Percentiles rank a stretch among this genome's conserved stretches.
These are phyloP conservation scores for Eimeria praecox DNA, from an alignment of 169 alveolate genomes.

Conservation along the genomic window DNA sequence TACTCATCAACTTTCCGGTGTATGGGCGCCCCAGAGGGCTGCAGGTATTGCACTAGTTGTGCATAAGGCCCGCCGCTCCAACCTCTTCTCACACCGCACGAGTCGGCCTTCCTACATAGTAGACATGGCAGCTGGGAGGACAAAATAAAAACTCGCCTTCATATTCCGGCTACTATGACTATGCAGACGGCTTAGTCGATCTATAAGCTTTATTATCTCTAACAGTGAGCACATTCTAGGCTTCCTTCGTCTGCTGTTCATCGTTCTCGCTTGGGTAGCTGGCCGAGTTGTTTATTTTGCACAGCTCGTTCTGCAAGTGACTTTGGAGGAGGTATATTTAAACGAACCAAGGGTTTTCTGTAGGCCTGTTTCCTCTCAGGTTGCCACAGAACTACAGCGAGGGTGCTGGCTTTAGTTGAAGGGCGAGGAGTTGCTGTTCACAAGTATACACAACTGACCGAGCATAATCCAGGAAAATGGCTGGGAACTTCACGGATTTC, in stretches of 20 bases:
- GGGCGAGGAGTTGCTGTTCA: background rate
- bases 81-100: background rate
- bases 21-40: background rate
- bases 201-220: background rate
- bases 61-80: background rate
- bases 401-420: background rate
- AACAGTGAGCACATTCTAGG: background rate
- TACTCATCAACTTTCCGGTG: background rate
- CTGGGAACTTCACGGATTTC: constrained; percentile 81
- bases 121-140: background rate
- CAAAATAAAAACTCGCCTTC: background rate
- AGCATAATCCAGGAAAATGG: constrained; percentile 70
- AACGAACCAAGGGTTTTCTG: background rate
- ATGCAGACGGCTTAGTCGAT: background rate
- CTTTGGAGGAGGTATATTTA: background rate
- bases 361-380: background rate
- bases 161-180: background rate
- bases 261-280: background rate
- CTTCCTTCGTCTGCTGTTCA: background rate
- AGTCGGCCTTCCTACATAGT: background rate
- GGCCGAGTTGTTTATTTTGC: background rate
- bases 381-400: background rate
- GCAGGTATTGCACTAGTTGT: background rate
- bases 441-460: background rate
- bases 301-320: background rate